Conservation (phyloP, 768 basidiomycete species). For the Russula lepida region DNA sequence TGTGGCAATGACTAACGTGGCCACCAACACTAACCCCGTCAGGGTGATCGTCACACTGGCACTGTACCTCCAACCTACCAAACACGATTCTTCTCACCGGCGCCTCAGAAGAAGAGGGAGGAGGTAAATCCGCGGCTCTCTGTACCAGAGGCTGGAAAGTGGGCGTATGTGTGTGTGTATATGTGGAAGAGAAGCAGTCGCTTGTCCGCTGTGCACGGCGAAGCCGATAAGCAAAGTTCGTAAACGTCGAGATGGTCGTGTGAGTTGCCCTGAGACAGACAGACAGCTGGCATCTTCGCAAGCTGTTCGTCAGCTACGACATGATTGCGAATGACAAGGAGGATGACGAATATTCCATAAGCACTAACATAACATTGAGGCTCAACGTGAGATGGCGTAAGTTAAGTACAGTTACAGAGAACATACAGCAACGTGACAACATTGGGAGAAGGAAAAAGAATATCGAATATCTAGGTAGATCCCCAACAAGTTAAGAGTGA, state of each 20-base stretch:
- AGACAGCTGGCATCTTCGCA: neutral
- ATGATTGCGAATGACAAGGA: neutral
- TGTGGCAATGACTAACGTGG: neutral
- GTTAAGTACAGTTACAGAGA: slow-evolving; percentile 11
- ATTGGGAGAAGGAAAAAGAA: neutral
- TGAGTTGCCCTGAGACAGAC: neutral
- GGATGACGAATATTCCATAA: neutral
- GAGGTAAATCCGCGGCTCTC: neutral
- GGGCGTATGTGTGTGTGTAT: neutral
- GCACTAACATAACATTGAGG: neutral
- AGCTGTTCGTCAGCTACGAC: neutral
- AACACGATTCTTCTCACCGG: neutral
- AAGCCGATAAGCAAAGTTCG: neutral
- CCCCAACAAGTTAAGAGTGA: neutral
- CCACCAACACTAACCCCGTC: neutral
- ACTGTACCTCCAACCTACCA: neutral
- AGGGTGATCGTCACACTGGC: neutral
- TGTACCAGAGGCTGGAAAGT: neutral
- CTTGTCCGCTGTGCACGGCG: neutral
- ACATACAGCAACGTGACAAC: slow-evolving; percentile 10
- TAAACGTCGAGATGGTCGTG: neutral
- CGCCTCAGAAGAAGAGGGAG: neutral
- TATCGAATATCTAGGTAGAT: slow-evolving; percentile 15
- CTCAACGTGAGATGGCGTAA: neutral
- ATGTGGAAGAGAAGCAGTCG: neutral